phyloP scores from a whole-genome alignment of 495 filamentous ascomycete genomes.

The Penicillium flavigenum region DNA sequence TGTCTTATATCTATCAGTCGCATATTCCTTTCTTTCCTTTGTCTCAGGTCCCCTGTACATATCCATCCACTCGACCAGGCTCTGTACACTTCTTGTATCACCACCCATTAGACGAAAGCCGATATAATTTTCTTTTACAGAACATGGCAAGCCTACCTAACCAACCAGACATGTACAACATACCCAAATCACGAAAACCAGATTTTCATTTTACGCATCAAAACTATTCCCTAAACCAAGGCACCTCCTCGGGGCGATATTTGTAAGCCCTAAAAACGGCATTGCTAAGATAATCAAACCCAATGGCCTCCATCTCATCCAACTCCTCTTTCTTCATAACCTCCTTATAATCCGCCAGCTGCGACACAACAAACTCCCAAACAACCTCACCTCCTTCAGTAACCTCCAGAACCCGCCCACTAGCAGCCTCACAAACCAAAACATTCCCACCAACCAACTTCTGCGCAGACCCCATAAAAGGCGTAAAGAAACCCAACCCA shows the following conservation, averaged over 20 bases:
- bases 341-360: constrained; percentile 21
- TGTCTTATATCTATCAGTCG: neutral
- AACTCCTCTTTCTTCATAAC: constrained; percentile 15
- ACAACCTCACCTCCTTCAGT: constrained; percentile 36
- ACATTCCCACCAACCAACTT: constrained; percentile 41
- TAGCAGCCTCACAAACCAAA: constrained; percentile 44
- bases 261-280: constrained; percentile 28
- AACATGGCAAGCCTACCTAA: too few relatives aligned
- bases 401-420: constrained; percentile 54
- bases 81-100: constrained; percentile 6
- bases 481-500: constrained; percentile 45
- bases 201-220: neutral
- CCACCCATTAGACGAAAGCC: neutral
- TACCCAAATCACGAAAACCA: neutral
- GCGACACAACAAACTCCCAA: constrained; percentile 29
- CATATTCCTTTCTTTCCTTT: constrained; percentile 5
- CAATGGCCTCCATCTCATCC: constrained; percentile 21
- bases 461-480: constrained; percentile 52
- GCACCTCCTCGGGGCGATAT: constrained; percentile 22
- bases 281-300: constrained; percentile 27
- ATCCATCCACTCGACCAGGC: neutral
- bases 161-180: neutral
- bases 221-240: constrained; percentile 20
- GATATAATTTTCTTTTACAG: neutral
- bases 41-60: neutral